phyloP scores from a whole-genome alignment of 1,139 yeast genomes.

The Kodamaea anthophila region DNA sequence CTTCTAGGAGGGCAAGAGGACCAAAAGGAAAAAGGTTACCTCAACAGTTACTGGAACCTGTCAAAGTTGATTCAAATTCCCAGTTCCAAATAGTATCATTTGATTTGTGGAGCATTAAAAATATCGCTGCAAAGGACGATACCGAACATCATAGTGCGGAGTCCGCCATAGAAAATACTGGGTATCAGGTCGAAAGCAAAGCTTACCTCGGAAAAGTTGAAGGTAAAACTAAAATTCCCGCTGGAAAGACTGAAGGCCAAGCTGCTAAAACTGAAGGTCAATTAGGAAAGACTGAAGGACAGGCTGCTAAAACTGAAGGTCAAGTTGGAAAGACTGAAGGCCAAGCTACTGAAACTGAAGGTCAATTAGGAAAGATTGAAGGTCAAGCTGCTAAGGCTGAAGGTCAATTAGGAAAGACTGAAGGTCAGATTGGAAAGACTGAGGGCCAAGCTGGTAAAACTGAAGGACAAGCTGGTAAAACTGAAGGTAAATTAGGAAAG shows the following conservation, averaged over 20 bases:
- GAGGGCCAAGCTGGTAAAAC: constrained; percentile 2
- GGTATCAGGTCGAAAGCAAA: constrained; percentile 1
- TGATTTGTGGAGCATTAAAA: constrained; percentile 33
- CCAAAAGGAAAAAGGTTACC: constrained; percentile 80
- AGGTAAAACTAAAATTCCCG: background rate
- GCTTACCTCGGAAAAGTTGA: constrained; percentile 1
- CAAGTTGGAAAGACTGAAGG: constrained; percentile 3
- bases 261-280: constrained; percentile 3
- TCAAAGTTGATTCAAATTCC: constrained; percentile 25
- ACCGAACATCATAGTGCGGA: background rate
- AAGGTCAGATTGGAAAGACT: constrained; percentile 1
- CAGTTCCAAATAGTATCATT: constrained; percentile 27
- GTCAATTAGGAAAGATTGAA: constrained; percentile 1
- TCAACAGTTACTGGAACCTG: constrained; percentile 45
- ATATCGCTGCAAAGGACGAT: background rate
- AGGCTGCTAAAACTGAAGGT: constrained; percentile 1
- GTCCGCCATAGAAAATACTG: too few relatives aligned
- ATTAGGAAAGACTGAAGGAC: constrained; percentile 2
- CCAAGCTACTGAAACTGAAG: constrained; percentile 1
- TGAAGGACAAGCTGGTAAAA: constrained; percentile 3
- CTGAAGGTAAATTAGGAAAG: constrained; percentile 3
- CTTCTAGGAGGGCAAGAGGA: constrained; percentile 53
- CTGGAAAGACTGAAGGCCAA: constrained; percentile 4
- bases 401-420: constrained; percentile 2
- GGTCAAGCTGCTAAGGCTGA: background rate